Evolutionary conservation across 2,329 filamentous ascomycete genomes (phyloP), one percentile per base, ranked within the genome.

Genomic region (Ploettnerulaceae sp.): DNA sequence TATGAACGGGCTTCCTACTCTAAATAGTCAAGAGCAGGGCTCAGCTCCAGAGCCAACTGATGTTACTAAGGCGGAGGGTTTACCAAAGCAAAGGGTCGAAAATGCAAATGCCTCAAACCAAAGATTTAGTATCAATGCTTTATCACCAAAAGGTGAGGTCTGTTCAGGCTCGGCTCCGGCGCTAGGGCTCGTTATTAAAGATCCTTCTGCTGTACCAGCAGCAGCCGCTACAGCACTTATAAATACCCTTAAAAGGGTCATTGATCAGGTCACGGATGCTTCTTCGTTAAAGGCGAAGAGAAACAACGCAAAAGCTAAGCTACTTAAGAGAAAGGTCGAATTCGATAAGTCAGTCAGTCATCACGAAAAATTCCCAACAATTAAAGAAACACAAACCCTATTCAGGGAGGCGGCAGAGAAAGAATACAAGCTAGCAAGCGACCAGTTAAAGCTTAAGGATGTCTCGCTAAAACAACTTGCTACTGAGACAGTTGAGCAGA

Each of bases 311-410:
- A 43, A 34, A 33, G 40, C 35, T 7, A 21, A 33, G 7, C 11
- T 48, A 2, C 28, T 49, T 3, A 47, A 51, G 21, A 32, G 47
- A 14, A 29, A 29, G 4, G 22, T 28, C 6, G 51, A 53, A 1
- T 47, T 40, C 26, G 36, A 42, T n/a, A 51, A 49, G 24, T 45
- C 29, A 5, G 47, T 50, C 25, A 9, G 9, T 15, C 22, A 48
- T 14, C 52, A 54, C 26, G 54, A 50, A 3, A 51, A 49, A 25
- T 57, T 47, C 29, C 51, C 55, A 0, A 35, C 46, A 12, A 51
- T 45, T 5, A 52, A 51, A 28, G 46, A 56, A 15, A 33, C 39
- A 18, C 52, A 57, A 37, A 39, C 18, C 18, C 17, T 25, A 4
- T 45, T 40, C 15, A 55, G 35, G 35, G 44, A 38, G 8, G 14